A percentile compares a stretch with the other conserved stretches of the same genome.
These are phyloP conservation scores for Raffaelea ambrosiae DNA, from an alignment of 2,329 filamentous ascomycete species.

Conservation along the genomic window DNA sequence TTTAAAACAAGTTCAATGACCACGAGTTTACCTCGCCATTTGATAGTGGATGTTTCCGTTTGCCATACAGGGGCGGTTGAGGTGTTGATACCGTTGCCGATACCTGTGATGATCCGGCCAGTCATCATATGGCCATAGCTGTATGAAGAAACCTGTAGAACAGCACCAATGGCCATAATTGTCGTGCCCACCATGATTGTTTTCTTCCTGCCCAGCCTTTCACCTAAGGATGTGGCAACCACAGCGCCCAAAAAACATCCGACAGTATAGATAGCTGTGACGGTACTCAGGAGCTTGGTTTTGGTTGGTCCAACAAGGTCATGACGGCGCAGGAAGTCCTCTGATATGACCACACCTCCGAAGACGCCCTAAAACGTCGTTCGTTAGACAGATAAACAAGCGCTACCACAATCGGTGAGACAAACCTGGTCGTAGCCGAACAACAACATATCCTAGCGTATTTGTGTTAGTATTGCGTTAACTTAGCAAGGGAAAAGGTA, in stretches of 20 bases:
- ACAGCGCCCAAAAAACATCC: constrained; percentile 48
- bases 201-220: constrained; percentile 23
- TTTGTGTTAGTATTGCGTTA: too few species aligned
- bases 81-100: constrained; percentile 29
- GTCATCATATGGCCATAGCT: constrained; percentile 30
- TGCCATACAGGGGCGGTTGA: constrained; percentile 25
- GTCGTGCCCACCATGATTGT: constrained; percentile 22
- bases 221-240: constrained; percentile 21
- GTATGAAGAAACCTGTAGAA: constrained; percentile 24
- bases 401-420: too few species aligned
- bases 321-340: too few species aligned
- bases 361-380: too few species aligned
- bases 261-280: constrained; percentile 34
- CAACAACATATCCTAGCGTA: neutral
- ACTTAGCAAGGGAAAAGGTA: too few species aligned
- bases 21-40: constrained; percentile 24
- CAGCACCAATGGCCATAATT: constrained; percentile 23
- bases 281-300: too few species aligned
- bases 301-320: too few species aligned
- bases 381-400: too few species aligned
- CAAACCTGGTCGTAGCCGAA: too few species aligned
- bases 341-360: too few species aligned
- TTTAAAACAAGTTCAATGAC: constrained; percentile 23
- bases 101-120: constrained; percentile 25
- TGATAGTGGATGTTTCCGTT: constrained; percentile 24